These are phyloP conservation scores for Fusarium coicis DNA, from an alignment of 2,329 filamentous ascomycete species.

Conservation along the genomic window DNA sequence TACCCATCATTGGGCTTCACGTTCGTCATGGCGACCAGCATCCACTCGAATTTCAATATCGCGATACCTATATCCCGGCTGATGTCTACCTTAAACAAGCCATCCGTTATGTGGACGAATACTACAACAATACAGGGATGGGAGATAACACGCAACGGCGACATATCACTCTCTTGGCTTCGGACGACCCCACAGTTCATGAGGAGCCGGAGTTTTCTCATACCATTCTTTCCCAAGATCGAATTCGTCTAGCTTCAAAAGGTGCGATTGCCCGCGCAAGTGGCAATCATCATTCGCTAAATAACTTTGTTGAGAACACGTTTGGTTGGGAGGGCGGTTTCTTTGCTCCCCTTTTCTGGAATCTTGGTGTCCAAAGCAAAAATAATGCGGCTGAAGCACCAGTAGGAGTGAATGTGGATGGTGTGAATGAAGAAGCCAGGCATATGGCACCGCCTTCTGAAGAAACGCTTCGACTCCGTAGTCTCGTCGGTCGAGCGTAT, in stretches of 20 bases:
- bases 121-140: slow-evolving; percentile 56
- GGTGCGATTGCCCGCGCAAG: slow-evolving; percentile 54
- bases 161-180: slow-evolving; percentile 73
- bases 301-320: slow-evolving; percentile 77
- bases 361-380: slow-evolving; percentile 66
- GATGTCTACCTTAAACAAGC: slow-evolving; percentile 73
- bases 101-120: slow-evolving; percentile 62
- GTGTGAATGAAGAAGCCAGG: slow-evolving; percentile 41
- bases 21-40: slow-evolving; percentile 84
- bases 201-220: slow-evolving; percentile 69
- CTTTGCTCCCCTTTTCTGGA: slow-evolving; percentile 84
- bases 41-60: slow-evolving; percentile 80
- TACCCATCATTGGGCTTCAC: slow-evolving; percentile 73
- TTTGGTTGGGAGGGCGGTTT: slow-evolving; percentile 92
- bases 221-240: slow-evolving; percentile 74
- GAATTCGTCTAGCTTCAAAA: slow-evolving; percentile 80
- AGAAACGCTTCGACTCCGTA: slow-evolving; percentile 73
- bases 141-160: slow-evolving; percentile 52
- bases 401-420: slow-evolving; percentile 38
- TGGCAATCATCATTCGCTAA: slow-evolving; percentile 62
- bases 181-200: slow-evolving; percentile 83
- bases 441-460: slow-evolving; percentile 52
- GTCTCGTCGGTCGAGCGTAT: slow-evolving; percentile 83
- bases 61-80: slow-evolving; percentile 80
- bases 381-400: slow-evolving; percentile 53